These are phyloP conservation scores for Phytophthora podocarpi DNA, from an alignment of 352 stramenopile genomes.

Conservation along the genomic window DNA sequence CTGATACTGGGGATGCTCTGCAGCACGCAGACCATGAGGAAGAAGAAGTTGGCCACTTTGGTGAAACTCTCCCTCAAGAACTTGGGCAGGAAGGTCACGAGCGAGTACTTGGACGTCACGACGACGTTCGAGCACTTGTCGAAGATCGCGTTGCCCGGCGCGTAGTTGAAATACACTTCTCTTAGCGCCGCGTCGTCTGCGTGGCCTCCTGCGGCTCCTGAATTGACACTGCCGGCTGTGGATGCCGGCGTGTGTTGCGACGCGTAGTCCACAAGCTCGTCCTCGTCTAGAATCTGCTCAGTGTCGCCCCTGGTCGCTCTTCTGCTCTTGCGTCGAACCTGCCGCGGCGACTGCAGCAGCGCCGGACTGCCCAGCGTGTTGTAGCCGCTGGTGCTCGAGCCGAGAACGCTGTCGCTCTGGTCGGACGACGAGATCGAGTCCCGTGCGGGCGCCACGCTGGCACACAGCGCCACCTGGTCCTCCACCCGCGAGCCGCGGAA, in stretches of 20 bases:
- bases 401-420: constrained; percentile 25
- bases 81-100: constrained; percentile 87
- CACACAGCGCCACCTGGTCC: constrained; percentile 48
- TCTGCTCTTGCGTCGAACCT: constrained; percentile 14
- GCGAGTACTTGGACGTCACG: constrained; percentile 91
- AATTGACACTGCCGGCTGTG: background rate
- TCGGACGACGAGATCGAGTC: constrained; percentile 19
- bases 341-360: constrained; percentile 34
- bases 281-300: constrained; percentile 33
- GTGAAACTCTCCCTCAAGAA: constrained; percentile 90
- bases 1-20: constrained; percentile 85
- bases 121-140: constrained; percentile 84
- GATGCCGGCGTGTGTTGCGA: constrained; percentile 15
- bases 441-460: constrained; percentile 24
- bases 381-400: constrained; percentile 32
- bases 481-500: constrained; percentile 62
- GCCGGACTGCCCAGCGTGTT: constrained; percentile 42
- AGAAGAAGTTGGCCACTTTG: constrained; percentile 94
- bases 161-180: constrained; percentile 81
- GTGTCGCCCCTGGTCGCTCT: background rate
- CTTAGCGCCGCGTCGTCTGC: constrained; percentile 28
- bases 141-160: constrained; percentile 62
- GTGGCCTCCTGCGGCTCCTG: constrained; percentile 17
- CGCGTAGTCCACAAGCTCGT: constrained; percentile 30
- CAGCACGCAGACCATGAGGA: constrained; percentile 91